Percentiles rank a stretch among this genome's conserved stretches.
phyloP scores from a whole-genome alignment of 345 rosid species.

The Dovyalis caffra region DNA sequence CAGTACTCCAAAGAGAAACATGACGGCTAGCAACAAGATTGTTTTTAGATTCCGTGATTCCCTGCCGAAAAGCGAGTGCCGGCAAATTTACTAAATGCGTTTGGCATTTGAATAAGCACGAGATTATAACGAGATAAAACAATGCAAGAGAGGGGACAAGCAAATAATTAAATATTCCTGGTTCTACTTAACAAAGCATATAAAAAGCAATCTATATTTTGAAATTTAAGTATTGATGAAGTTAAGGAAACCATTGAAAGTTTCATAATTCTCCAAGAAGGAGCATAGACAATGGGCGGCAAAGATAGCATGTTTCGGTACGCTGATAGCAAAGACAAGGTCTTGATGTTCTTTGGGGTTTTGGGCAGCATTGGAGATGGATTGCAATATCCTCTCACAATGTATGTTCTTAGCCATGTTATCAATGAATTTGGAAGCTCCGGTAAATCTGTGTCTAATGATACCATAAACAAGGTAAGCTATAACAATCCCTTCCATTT shows the following conservation, averaged over 20 bases:
- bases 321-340: slow-evolving; percentile 53
- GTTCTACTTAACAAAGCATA: slow-evolving; percentile 7
- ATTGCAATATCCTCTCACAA: slow-evolving; percentile 52
- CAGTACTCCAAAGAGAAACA: background rate
- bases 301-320: slow-evolving; percentile 54
- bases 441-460: slow-evolving; percentile 22
- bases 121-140: slow-evolving; percentile 11
- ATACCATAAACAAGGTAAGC: slow-evolving; percentile 49
- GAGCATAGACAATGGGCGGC: slow-evolving; percentile 32
- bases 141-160: slow-evolving; percentile 29
- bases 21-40: background rate
- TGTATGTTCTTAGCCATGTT: slow-evolving; percentile 55
- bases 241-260: background rate
- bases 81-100: slow-evolving; percentile 26
- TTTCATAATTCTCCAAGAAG: background rate
- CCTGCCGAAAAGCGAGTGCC: slow-evolving; percentile 9
- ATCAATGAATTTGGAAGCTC: slow-evolving; percentile 58
- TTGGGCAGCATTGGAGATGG: slow-evolving; percentile 78
- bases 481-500: background rate
- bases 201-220: slow-evolving; percentile 14
- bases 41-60: background rate
- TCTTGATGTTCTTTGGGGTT: slow-evolving; percentile 56
- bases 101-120: slow-evolving; percentile 8
- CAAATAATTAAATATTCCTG: background rate
- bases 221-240: slow-evolving; percentile 13